Evolutionary conservation across 1,284 basidiomycete species (phyloP).

Genomic region (Cryptococcus depauperatus): DNA sequence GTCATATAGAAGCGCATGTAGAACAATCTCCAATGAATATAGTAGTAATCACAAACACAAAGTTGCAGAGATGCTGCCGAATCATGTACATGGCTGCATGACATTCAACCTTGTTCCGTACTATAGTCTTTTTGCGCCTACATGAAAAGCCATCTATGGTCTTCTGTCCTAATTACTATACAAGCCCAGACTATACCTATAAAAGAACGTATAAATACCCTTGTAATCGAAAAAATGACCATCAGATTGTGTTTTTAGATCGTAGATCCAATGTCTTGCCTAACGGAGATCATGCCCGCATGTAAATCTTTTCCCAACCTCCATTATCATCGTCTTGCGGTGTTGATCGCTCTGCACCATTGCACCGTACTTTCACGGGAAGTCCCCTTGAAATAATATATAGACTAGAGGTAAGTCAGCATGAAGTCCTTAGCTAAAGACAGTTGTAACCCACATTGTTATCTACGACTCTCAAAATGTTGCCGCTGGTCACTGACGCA

Average conservation of each 20-base stretch:
- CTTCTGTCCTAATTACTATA: too few relatives aligned
- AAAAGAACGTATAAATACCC: neutral
- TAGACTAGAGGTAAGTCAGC: slow-evolving; percentile 49
- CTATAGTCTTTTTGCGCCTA: too few relatives aligned
- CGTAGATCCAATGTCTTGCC: neutral
- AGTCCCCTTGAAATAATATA: slow-evolving; percentile 82
- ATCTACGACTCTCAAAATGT: slow-evolving; percentile 52
- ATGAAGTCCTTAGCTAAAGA: slow-evolving; percentile 1
- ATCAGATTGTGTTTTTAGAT: neutral
- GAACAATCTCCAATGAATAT: too few relatives aligned
- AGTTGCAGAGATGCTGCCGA: too few relatives aligned
- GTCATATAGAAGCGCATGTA: neutral
- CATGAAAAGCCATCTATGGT: too few relatives aligned
- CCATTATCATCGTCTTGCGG: slow-evolving; percentile 13
- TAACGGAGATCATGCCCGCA: too few relatives aligned
- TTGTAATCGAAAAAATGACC: neutral
- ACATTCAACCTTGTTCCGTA: too few relatives aligned
- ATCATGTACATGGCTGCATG: too few relatives aligned
- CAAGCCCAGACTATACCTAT: too few relatives aligned
- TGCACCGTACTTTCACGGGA: slow-evolving; percentile 72
- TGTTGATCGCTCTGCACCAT: slow-evolving; percentile 58
- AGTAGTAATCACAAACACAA: too few relatives aligned
- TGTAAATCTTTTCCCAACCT: too few relatives aligned
- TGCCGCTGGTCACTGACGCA: slow-evolving; percentile 80
- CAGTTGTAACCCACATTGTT: slow-evolving; percentile 28